A percentile compares a stretch with the other conserved stretches of the same genome.
These are phyloP conservation scores for Mrakia blollopis DNA, from an alignment of 768 basidiomycete genomes.

Conservation along the genomic window DNA sequence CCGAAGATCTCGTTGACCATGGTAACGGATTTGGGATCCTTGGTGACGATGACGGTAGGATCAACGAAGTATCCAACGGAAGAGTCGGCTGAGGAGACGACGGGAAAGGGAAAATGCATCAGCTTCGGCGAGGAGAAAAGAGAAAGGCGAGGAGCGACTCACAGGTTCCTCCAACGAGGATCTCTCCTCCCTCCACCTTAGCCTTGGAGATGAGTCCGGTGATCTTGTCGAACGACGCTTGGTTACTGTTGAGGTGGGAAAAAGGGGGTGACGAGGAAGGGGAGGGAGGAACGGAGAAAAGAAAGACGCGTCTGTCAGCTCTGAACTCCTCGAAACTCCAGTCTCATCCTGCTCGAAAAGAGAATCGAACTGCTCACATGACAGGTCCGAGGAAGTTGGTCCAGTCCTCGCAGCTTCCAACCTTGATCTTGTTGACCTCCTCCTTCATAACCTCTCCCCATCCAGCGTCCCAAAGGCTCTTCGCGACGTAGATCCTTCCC, in stretches of 20 bases:
- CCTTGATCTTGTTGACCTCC: slow-evolving; percentile 76
- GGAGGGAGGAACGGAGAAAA: not conserved
- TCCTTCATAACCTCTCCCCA: slow-evolving; percentile 74
- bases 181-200: slow-evolving; percentile 79
- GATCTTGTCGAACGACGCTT: slow-evolving; percentile 84
- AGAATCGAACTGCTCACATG: slow-evolving; percentile 55
- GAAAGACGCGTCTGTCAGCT: slow-evolving; percentile 5
- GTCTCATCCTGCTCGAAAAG: not conserved
- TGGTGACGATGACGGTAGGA: slow-evolving; percentile 88
- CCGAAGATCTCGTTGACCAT: slow-evolving; percentile 97
- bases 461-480: slow-evolving; percentile 71
- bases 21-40: slow-evolving; percentile 63
- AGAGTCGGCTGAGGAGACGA: slow-evolving; percentile 58
- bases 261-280: slow-evolving; percentile 8
- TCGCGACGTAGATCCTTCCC: slow-evolving; percentile 84
- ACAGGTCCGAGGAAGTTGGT: slow-evolving; percentile 92
- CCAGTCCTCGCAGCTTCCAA: slow-evolving; percentile 72
- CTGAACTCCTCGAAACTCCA: not conserved
- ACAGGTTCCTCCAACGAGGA: slow-evolving; percentile 80
- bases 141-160: slow-evolving; percentile 34
- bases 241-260: slow-evolving; percentile 52
- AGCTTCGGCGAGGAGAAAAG: not conserved
- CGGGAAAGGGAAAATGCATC: not conserved
- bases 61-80: slow-evolving; percentile 90
- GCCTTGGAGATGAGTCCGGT: slow-evolving; percentile 76